Percentiles rank a stretch among this genome's conserved stretches.
phyloP scores from a whole-genome alignment of 352 stramenopile species.

The Pythium oligandrum region DNA sequence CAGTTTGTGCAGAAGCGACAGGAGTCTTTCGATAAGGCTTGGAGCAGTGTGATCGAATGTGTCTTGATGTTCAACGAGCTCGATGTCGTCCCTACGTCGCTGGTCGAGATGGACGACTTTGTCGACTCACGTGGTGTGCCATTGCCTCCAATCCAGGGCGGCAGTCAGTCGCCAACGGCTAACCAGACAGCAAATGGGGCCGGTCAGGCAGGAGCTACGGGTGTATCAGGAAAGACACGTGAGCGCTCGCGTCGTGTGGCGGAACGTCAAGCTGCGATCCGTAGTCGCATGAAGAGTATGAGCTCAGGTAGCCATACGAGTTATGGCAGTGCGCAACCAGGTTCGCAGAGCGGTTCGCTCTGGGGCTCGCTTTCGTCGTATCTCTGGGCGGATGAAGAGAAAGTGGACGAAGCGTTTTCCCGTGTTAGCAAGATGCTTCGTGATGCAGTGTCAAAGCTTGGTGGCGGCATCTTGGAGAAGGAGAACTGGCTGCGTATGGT shows the following conservation, averaged over 20 bases:
- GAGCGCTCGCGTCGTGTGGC: constrained; percentile 74
- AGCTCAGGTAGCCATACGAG: constrained; percentile 44
- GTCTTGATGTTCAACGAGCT: constrained; percentile 88
- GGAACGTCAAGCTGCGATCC: constrained; percentile 76
- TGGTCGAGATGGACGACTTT: constrained; percentile 89
- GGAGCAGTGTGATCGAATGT: constrained; percentile 78
- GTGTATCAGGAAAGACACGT: constrained; percentile 68
- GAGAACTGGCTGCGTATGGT: constrained; percentile 85
- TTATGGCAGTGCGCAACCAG: constrained; percentile 26
- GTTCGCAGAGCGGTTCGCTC: constrained; percentile 38
- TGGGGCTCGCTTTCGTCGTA: constrained; percentile 84
- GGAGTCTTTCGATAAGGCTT: constrained; percentile 75
- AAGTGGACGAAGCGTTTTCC: constrained; percentile 73
- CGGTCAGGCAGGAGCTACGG: constrained; percentile 23
- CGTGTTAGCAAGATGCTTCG: constrained; percentile 74
- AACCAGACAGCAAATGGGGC: constrained; percentile 3
- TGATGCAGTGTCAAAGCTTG: constrained; percentile 66
- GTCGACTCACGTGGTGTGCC: constrained; percentile 79
- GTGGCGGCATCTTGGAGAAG: constrained; percentile 73
- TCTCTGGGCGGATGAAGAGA: constrained; percentile 80
- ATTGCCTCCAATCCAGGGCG: constrained; percentile 66
- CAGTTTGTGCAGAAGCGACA: constrained; percentile 80
- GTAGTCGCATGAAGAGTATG: constrained; percentile 79
- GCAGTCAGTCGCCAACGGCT: constrained; percentile 10
- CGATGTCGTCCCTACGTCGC: constrained; percentile 73